phyloP scores from a whole-genome alignment of 2,329 filamentous ascomycete species.

The Paraphoma sp. region DNA sequence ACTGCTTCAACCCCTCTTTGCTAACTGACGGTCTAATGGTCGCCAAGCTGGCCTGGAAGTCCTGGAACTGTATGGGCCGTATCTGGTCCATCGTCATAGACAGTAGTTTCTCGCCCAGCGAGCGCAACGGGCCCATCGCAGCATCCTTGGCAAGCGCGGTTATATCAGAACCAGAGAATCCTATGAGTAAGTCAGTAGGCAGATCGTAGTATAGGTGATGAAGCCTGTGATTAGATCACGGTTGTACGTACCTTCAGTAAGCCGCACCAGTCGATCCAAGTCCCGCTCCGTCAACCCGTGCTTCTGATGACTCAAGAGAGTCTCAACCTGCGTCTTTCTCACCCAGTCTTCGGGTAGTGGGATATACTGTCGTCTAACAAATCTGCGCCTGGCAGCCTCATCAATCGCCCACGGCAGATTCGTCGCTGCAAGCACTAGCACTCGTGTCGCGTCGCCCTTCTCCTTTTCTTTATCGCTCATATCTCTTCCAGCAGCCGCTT shows the following conservation, averaged over 20 bases:
- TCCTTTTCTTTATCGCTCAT: constrained; percentile 70
- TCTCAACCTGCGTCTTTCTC: constrained; percentile 77
- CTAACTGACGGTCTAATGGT: constrained; percentile 92
- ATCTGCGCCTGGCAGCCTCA: constrained; percentile 87
- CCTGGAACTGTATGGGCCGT: constrained; percentile 78
- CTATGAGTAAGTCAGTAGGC: constrained; percentile 55
- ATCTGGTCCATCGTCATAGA: constrained; percentile 96
- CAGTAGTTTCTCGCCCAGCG: constrained; percentile 85
- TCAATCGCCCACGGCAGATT: constrained; percentile 98
- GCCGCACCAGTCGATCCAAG: constrained; percentile 73
- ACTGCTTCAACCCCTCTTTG: constrained; percentile 81
- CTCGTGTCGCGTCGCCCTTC: constrained; percentile 81
- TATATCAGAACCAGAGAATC: constrained; percentile 97
- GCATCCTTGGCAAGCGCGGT: constrained; percentile 97
- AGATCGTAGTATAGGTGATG: too few relatives aligned
- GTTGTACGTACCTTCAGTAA: constrained; percentile 77
- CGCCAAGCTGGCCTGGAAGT: constrained; percentile 83
- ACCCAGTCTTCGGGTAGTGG: constrained; percentile 87
- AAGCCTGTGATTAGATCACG: too few relatives aligned
- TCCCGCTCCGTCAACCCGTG: constrained; percentile 76
- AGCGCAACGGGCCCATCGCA: constrained; percentile 93
- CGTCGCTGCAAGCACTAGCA: constrained; percentile 92
- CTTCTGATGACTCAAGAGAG: constrained; percentile 84
- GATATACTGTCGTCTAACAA: constrained; percentile 94
- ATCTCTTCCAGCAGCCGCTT: constrained; percentile 87